Evolutionary conservation across 257 asterid genomes (phyloP).

Genomic region (Solanum verrucosum): DNA sequence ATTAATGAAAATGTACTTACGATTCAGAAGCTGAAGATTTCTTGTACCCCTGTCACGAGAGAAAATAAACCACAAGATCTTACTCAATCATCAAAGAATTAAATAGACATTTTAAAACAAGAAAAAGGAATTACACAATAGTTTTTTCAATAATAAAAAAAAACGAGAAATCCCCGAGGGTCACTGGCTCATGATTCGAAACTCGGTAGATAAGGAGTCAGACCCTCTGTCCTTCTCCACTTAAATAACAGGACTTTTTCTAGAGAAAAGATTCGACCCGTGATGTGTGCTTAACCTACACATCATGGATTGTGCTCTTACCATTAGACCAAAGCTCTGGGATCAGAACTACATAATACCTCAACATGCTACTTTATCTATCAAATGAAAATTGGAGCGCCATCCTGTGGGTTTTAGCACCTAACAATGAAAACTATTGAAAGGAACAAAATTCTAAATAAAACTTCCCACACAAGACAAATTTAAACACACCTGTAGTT

Average conservation of each 20-base stretch:
- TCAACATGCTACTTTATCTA: not conserved
- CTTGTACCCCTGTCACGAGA: slow-evolving; percentile 67
- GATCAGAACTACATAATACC: not conserved
- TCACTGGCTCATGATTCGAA: not conserved
- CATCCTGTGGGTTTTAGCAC: not conserved
- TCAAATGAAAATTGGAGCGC: not conserved
- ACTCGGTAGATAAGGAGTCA: not conserved
- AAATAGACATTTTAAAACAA: not conserved
- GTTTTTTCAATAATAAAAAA: not conserved
- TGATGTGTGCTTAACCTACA: not conserved
- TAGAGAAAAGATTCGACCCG: not conserved
- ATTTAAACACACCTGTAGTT: slow-evolving; percentile 54
- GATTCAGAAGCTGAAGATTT: slow-evolving; percentile 80
- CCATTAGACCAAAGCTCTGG: not conserved
- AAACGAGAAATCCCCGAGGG: not conserved
- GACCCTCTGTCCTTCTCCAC: not conserved
- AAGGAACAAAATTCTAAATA: not conserved
- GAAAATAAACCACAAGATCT: not conserved
- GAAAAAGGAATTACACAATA: not conserved
- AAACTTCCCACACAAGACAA: not conserved
- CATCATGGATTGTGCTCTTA: not conserved
- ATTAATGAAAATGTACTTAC: slow-evolving; percentile 36
- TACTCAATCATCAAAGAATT: not conserved
- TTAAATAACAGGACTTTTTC: not conserved
- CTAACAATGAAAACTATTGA: not conserved